phyloP scores from a whole-genome alignment of 306 rosid genomes.

The Trichosanthes truncata region DNA sequence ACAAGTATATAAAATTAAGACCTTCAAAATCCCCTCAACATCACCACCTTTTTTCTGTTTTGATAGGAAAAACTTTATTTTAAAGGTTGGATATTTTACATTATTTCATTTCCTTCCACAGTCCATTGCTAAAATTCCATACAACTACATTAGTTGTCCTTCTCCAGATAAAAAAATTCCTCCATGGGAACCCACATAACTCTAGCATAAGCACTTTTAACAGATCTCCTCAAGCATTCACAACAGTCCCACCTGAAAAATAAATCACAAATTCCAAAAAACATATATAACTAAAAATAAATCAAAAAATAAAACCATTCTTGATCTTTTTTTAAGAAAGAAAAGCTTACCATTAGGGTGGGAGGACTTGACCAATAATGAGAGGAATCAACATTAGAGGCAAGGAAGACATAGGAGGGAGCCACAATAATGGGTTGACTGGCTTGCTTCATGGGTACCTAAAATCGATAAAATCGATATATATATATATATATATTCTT shows the following conservation, averaged over 20 bases:
- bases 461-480: too few species aligned
- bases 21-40: too few species aligned
- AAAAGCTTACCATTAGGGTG: conserved; percentile 11
- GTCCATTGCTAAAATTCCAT: not conserved
- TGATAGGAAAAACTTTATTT: not conserved
- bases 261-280: not conserved
- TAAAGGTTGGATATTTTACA: not conserved
- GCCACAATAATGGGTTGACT: conserved; percentile 52
- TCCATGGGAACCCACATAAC: not conserved
- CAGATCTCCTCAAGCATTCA: conserved; percentile 11
- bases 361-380: conserved; percentile 19
- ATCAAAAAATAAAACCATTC: too few species aligned
- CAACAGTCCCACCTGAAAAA: conserved; percentile 12
- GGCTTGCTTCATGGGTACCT: conserved; percentile 39
- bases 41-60: not conserved
- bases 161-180: too few species aligned
- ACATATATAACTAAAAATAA: not conserved
- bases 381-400: conserved; percentile 35
- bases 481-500: too few species aligned
- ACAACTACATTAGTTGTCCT: too few species aligned
- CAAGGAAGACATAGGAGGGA: conserved; percentile 45
- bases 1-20: too few species aligned
- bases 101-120: not conserved
- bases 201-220: not conserved
- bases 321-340: not conserved